Conservation (phyloP, 495 filamentous ascomycete genomes). For the Penicillium paxilli region DNA sequence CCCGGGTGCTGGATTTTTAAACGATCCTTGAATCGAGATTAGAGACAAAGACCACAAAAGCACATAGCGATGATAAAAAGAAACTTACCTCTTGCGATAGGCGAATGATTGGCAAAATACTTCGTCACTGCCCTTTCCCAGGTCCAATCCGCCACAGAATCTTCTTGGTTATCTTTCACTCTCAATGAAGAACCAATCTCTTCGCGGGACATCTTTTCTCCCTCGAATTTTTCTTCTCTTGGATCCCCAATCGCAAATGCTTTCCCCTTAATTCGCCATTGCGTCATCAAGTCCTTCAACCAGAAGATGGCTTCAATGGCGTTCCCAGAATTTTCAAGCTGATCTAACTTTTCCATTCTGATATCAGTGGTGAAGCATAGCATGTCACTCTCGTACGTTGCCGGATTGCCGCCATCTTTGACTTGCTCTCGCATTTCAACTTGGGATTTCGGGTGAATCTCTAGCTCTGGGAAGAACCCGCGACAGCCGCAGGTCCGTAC, state of each 20-base stretch:
- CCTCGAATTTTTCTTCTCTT: slow-evolving; percentile 38
- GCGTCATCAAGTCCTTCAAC: slow-evolving; percentile 65
- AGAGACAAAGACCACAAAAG: not conserved
- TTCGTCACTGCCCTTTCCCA: slow-evolving; percentile 76
- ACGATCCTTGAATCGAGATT: slow-evolving; percentile 52
- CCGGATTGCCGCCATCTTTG: slow-evolving; percentile 55
- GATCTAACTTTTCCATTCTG: slow-evolving; percentile 76
- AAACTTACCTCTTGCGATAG: slow-evolving; percentile 64
- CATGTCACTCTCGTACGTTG: slow-evolving; percentile 69
- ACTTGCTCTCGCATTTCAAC: slow-evolving; percentile 67
- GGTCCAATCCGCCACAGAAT: slow-evolving; percentile 49
- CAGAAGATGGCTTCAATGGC: slow-evolving; percentile 84
- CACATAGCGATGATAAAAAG: not conserved
- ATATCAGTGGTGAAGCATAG: slow-evolving; percentile 84
- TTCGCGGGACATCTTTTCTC: slow-evolving; percentile 37
- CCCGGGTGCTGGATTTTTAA: slow-evolving; percentile 76
- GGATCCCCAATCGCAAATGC: slow-evolving; percentile 72
- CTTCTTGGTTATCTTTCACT: slow-evolving; percentile 27
- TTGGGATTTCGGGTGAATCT: slow-evolving; percentile 45
- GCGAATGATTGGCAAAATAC: slow-evolving; percentile 85
- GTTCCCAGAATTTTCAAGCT: slow-evolving; percentile 59
- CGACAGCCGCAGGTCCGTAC: slow-evolving; percentile 71
- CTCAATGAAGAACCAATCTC: slow-evolving; percentile 39
- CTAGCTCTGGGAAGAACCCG: slow-evolving; percentile 73
- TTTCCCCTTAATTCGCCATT: slow-evolving; percentile 81